Base-by-base conservation (phyloP, 2,329 filamentous ascomycete genomes). In the Calonectria crousiana region DNA sequence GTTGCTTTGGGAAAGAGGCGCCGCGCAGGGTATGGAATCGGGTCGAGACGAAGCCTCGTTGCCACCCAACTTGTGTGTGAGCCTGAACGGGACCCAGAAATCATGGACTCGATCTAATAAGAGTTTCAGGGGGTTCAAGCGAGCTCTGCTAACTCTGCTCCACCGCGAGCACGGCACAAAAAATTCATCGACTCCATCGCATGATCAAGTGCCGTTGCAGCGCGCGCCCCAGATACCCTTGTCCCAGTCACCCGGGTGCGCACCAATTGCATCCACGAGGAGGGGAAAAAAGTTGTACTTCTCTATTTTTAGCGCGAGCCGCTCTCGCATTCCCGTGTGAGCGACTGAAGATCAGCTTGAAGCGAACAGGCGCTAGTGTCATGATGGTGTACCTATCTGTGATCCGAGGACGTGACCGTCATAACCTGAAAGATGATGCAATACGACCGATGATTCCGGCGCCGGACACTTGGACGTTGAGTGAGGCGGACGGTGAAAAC, bases 251-350 rank as follows among this genome's bases (percentile, higher is more conserved):
- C 13, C 53, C 53, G 20, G 20, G 36, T 60, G 53, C 53, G 53
- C 34, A 18, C 53, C 32, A 60, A 60, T 60, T 2, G 32, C 13
- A n/a, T n/a, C 2, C n/a, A 6, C 32, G n/a, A 60, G 56, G n/a
- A n/a, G n/a, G 6, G 14, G 13, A 28, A 60, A 20, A 62, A 62
- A 30, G 18, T 41, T 38, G 18, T 20, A 6, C 56, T 41, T 36
- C 56, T 62, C 56, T 62, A 62, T 38, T 62, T 62, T 62, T 62
- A 62, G 56, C 36, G 56, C 14, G 34, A 60, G 56, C 56, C 56
- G 56, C 56, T 60, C 32, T 41, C 56, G 56, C 34, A 60, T 36
- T 41, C n/a, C 14, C 32, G 14, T 60, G 56, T 26, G 38, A 8
- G 56, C 18, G 56, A 41, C 6, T 20, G 56, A 18, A 28, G 56